phyloP scores from a whole-genome alignment of 2,329 filamentous ascomycete genomes.

The Curvularia spicifera region DNA sequence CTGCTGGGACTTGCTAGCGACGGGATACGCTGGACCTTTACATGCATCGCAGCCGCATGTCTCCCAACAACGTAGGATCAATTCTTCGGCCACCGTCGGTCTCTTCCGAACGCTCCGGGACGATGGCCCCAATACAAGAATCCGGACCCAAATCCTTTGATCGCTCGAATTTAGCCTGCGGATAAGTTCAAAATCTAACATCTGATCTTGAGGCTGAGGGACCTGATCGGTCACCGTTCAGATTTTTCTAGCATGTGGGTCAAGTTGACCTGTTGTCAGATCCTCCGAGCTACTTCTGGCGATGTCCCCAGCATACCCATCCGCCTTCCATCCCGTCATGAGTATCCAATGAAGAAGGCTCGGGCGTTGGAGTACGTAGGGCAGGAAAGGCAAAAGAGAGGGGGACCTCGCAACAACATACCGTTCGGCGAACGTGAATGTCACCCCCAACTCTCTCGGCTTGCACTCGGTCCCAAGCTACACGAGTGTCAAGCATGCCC shows the following conservation, averaged over 20 bases:
- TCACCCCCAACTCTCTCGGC: not conserved
- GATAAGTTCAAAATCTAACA: not conserved
- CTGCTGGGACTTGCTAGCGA: not conserved
- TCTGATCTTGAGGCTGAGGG: slow-evolving; percentile 1
- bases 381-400: not conserved
- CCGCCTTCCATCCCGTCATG: not conserved
- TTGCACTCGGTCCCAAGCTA: not conserved
- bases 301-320: not conserved
- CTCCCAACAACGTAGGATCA: not conserved
- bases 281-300: not conserved
- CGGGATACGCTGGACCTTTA: not conserved
- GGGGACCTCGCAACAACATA: not conserved
- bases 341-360: not conserved
- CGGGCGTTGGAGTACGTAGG: not conserved
- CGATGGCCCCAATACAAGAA: not conserved
- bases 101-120: too few species aligned
- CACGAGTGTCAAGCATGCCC: not conserved
- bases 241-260: not conserved
- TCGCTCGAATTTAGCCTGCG: not conserved
- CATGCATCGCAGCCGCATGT: not conserved
- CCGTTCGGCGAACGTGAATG: not conserved
- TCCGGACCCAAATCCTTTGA: not conserved
- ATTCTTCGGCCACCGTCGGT: not conserved
- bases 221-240: not conserved
- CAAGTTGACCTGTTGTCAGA: not conserved